These are phyloP conservation scores for Chlorencoelia australis DNA, from an alignment of 2,329 filamentous ascomycete species.

Conservation along the genomic window DNA sequence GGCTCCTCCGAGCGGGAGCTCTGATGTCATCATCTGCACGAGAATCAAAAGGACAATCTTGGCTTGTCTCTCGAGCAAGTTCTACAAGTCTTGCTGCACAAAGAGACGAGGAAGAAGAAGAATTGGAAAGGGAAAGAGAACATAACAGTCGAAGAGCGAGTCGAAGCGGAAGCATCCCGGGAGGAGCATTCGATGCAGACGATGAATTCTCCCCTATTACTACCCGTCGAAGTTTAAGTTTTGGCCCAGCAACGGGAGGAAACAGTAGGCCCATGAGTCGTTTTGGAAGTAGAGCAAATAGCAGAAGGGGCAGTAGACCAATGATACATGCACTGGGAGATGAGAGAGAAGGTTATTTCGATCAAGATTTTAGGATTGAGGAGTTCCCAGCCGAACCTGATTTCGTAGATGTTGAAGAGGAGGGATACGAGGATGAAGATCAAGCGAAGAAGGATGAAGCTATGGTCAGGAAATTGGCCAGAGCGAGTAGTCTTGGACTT, in stretches of 20 bases:
- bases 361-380: constrained; percentile 22
- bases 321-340: constrained; percentile 35
- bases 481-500: constrained; percentile 40
- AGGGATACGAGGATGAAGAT: constrained; percentile 42
- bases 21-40: constrained; percentile 51
- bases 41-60: constrained; percentile 59
- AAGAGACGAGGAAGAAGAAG: constrained; percentile 42
- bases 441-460: constrained; percentile 47
- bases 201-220: constrained; percentile 28
- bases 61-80: constrained; percentile 55
- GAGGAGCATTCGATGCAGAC: constrained; percentile 25
- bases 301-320: constrained; percentile 21
- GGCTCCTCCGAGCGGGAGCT: constrained; percentile 54
- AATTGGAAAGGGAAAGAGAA: constrained; percentile 41
- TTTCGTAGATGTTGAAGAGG: constrained; percentile 53
- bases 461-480: constrained; percentile 45
- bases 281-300: constrained; percentile 33
- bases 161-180: constrained; percentile 20
- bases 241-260: constrained; percentile 28
- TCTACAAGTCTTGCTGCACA: constrained; percentile 50
- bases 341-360: constrained; percentile 36
- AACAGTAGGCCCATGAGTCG: constrained; percentile 40
- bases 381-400: constrained; percentile 43
- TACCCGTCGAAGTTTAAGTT: constrained; percentile 22
- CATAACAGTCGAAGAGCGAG: constrained; percentile 30